phyloP scores from a whole-genome alignment of 1,284 basidiomycete species.

The Irpex lacteus region DNA sequence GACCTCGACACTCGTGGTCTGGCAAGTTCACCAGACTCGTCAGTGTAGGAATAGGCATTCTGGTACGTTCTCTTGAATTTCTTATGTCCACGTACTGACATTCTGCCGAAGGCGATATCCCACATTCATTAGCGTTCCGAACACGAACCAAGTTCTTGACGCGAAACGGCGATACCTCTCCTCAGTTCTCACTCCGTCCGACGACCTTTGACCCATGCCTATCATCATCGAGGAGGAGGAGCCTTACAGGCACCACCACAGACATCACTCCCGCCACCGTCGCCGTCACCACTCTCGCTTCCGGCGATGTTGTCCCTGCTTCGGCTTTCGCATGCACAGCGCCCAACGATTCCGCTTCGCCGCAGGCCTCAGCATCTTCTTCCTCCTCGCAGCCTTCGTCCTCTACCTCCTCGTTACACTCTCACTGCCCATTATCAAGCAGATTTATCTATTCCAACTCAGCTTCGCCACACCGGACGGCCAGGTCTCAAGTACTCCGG shows the following conservation, averaged over 20 bases:
- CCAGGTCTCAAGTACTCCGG: constrained; percentile 50
- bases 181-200: neutral
- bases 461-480: constrained; percentile 34
- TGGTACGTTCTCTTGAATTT: neutral
- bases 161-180: neutral
- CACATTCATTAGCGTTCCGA: neutral
- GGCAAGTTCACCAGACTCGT: neutral
- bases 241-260: constrained; percentile 3
- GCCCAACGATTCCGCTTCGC: constrained; percentile 38
- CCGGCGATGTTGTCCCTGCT: constrained; percentile 12
- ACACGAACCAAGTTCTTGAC: too few species aligned
- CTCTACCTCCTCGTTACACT: constrained; percentile 72
- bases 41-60: neutral
- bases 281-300: constrained; percentile 10
- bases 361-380: constrained; percentile 41
- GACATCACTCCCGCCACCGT: constrained; percentile 7
- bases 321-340: constrained; percentile 7
- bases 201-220: constrained; percentile 7
- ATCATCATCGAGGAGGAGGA: constrained; percentile 13
- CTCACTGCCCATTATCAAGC: constrained; percentile 70
- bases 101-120: neutral
- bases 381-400: constrained; percentile 58
- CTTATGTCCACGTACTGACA: neutral
- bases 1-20: neutral
- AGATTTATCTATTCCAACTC: constrained; percentile 66